Conservation (phyloP, 306 rosid genomes). For the Vicia sativa region DNA sequence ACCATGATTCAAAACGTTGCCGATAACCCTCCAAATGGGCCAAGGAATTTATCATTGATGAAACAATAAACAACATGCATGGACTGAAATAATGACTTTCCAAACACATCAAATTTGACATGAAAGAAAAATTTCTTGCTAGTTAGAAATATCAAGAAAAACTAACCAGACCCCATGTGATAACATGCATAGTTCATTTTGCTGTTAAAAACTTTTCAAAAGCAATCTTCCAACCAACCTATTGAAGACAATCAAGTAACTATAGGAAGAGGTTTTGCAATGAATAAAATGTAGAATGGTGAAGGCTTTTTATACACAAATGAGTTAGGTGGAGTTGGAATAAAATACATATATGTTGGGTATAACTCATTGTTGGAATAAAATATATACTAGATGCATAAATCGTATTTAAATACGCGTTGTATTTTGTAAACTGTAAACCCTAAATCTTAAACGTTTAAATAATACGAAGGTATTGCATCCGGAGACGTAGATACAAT, state of each 20-base stretch:
- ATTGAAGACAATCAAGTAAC: conserved; percentile 45
- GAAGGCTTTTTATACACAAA: conserved; percentile 62
- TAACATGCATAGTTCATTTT: conserved; percentile 76
- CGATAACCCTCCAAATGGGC: neutral
- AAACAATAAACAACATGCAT: neutral
- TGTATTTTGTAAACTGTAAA: no score
- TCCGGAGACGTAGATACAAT: no score
- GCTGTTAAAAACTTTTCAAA: conserved; percentile 38
- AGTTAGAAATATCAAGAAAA: conserved; percentile 9
- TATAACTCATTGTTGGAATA: neutral
- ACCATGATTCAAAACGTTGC: neutral
- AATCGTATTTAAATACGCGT: no score
- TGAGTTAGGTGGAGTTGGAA: conserved; percentile 61
- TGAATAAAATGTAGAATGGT: conserved; percentile 64
- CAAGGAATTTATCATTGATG: conserved; percentile 13
- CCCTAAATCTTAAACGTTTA: no score
- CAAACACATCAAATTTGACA: conserved; percentile 18
- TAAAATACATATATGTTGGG: conserved; percentile 47
- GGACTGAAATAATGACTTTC: conserved; percentile 6
- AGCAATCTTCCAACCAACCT: conserved; percentile 28
- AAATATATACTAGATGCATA: neutral
- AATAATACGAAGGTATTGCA: no score
- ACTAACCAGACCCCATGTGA: conserved; percentile 78
- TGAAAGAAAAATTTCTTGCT: conserved; percentile 4
- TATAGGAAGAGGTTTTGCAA: conserved; percentile 48